A percentile compares a stretch with the other conserved stretches of the same genome.
Evolutionary conservation across 495 filamentous ascomycete genomes (phyloP).

Genomic region (Penicillium canariense): DNA sequence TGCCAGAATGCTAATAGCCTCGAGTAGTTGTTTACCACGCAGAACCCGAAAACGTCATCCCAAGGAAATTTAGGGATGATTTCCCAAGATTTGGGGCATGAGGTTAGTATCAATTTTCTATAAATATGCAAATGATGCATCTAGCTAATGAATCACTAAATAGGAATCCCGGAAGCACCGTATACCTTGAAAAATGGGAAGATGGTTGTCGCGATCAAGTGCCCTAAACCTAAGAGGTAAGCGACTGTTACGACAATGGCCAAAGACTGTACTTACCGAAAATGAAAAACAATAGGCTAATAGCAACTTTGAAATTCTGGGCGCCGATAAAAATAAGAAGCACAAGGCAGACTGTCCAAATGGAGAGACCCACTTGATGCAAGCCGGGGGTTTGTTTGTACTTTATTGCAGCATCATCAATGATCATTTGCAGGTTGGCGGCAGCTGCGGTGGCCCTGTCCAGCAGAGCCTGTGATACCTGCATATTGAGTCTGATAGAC

Average conservation of each 20-base stretch:
- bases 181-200: constrained; percentile 3
- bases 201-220: constrained; percentile 5
- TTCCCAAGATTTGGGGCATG: no score
- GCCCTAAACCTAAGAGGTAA: not conserved
- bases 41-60: no score
- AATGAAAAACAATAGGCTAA: constrained; percentile 21
- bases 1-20: no score
- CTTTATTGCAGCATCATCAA: constrained; percentile 40
- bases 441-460: constrained; percentile 37
- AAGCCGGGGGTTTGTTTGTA: constrained; percentile 31
- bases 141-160: constrained; percentile 6
- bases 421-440: constrained; percentile 37
- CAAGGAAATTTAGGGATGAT: no score
- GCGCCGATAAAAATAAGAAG: constrained; percentile 24
- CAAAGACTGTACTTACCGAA: constrained; percentile 12
- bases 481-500: constrained; percentile 31
- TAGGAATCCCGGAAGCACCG: not conserved
- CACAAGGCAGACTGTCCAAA: constrained; percentile 26
- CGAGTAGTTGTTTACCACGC: no score
- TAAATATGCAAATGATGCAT: not conserved
- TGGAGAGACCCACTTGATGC: constrained; percentile 20
- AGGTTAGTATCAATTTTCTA: not conserved
- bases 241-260: not conserved
- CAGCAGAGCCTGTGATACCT: constrained; percentile 38
- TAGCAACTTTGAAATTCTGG: constrained; percentile 25